These are phyloP conservation scores for Diaporthe destruens DNA, from an alignment of 2,329 filamentous ascomycete genomes.

Conservation along the genomic window DNA sequence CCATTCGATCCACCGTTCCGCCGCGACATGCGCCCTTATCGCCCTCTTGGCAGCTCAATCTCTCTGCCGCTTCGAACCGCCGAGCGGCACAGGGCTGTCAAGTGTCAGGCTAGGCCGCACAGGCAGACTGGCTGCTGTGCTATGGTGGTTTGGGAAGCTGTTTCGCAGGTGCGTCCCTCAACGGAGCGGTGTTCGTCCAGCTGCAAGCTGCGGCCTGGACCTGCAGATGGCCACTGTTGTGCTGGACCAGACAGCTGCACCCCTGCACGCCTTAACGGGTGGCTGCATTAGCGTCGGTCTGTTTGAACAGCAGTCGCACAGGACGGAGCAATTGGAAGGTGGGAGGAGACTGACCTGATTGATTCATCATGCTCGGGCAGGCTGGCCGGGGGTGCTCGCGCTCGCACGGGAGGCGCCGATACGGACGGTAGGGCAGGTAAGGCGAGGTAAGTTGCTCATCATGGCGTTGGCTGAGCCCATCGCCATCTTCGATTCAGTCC, in stretches of 20 bases:
- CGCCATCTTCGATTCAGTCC: constrained; percentile 21
- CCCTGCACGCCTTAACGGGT: constrained; percentile 41
- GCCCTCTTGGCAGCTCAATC: constrained; percentile 18
- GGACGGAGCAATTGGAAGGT: constrained; percentile 37
- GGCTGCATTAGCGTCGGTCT: constrained; percentile 44
- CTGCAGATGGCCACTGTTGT: constrained; percentile 12
- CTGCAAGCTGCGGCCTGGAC: constrained; percentile 23
- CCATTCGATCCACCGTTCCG: constrained; percentile 19
- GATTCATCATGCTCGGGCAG: constrained; percentile 22
- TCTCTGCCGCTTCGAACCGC: constrained; percentile 23
- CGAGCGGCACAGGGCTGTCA: constrained; percentile 33
- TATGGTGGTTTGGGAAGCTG: constrained; percentile 18
- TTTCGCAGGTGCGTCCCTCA: constrained; percentile 3
- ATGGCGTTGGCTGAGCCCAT: constrained; percentile 28
- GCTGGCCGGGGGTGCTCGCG: constrained; percentile 1
- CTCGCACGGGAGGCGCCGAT: constrained; percentile 27
- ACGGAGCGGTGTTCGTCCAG: constrained; percentile 3
- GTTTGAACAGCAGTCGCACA: constrained; percentile 48
- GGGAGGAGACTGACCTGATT: constrained; percentile 12
- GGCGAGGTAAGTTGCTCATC: constrained; percentile 27
- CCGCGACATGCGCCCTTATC: constrained; percentile 25
- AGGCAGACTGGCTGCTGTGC: constrained; percentile 23
- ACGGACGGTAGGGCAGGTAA: constrained; percentile 14
- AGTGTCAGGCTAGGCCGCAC: constrained; percentile 21
- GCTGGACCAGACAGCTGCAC: constrained; percentile 14